Evolutionary conservation across 202 grass and related monocot genomes (phyloP), one percentile per base, ranked within the genome.

Genomic region (Schoenoplectus tabernaemontani): DNA sequence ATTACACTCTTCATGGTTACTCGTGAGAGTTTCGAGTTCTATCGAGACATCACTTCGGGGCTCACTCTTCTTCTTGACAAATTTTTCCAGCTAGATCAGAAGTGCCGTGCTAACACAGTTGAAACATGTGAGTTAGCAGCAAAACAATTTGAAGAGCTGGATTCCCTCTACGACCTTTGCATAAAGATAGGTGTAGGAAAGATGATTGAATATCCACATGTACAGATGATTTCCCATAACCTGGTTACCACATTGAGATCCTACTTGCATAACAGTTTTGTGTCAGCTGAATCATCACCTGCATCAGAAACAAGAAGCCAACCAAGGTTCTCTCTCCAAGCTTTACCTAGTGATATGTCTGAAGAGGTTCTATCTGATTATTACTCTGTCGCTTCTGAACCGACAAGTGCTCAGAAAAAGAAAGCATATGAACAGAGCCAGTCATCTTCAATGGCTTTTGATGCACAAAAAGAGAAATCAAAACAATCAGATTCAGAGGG

Each of bases 81-180:
- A n/a, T 87, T 87, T 77, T 87, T 87, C 68, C 81, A 66, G 11
- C 59, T 87, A 37, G 76, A 74, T 38, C 30, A 38, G 8, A 60
- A 53, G 17, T 42, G 28, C 24, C 75, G 81, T 57, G 38, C 66
- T 33, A 53, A 81, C 57, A 84, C 82, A 20, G 61, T 81, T 42
- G 24, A 68, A 1, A 57, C 33, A 0, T 87, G 86, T 67, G 32
- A 51, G 2, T 51, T 13, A 44, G 81, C 82, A 12, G 44, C 42
- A 32, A 87, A 77, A 54, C 82, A 87, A 39, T 87, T 87, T 46
- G 44, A 84, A 43, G 82, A 87, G 65, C 82, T 87, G 20, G 82
- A 87, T 43, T 83, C 81, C 10, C 82, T 87, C 58, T 87, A 84
- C 28, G 33, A 26, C 2, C 19, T 76, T 9, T 87, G 86, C 24